phyloP scores from a whole-genome alignment of 352 stramenopile genomes.

The Phytophthora fragariaefolia region DNA sequence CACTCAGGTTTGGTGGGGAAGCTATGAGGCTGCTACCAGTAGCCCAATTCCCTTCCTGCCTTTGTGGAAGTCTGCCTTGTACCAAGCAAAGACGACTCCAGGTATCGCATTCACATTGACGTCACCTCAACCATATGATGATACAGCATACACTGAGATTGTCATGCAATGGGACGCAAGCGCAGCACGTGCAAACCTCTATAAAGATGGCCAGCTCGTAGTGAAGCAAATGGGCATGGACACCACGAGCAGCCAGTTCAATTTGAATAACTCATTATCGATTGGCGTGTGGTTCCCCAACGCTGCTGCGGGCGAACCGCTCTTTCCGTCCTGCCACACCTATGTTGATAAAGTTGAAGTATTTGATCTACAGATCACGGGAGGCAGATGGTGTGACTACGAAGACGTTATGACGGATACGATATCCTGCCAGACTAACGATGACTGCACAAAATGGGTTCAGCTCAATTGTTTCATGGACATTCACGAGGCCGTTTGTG shows the following conservation, averaged over 20 bases:
- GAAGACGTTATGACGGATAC: conserved; percentile 32
- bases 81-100: conserved; percentile 56
- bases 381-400: conserved; percentile 69
- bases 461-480: conserved; percentile 63
- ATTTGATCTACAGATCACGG: conserved; percentile 63
- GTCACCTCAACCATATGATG: conserved; percentile 7
- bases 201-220: conserved; percentile 61
- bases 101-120: conserved; percentile 34
- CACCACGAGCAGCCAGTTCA: neutral
- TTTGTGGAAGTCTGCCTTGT: conserved; percentile 66
- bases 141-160: conserved; percentile 47
- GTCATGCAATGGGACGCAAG: conserved; percentile 74
- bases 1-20: conserved; percentile 70
- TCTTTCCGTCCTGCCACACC: conserved; percentile 58
- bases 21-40: conserved; percentile 35
- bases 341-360: conserved; percentile 60
- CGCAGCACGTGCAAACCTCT: conserved; percentile 62
- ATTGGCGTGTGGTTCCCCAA: conserved; percentile 80
- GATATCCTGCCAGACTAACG: conserved; percentile 43
- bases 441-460: conserved; percentile 58
- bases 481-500: conserved; percentile 63
- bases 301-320: conserved; percentile 57
- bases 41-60: conserved; percentile 51
- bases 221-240: conserved; percentile 38
- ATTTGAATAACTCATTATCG: conserved; percentile 36